phyloP scores from a whole-genome alignment of 2,329 filamentous ascomycete genomes.

The Sclerotinia minor region DNA sequence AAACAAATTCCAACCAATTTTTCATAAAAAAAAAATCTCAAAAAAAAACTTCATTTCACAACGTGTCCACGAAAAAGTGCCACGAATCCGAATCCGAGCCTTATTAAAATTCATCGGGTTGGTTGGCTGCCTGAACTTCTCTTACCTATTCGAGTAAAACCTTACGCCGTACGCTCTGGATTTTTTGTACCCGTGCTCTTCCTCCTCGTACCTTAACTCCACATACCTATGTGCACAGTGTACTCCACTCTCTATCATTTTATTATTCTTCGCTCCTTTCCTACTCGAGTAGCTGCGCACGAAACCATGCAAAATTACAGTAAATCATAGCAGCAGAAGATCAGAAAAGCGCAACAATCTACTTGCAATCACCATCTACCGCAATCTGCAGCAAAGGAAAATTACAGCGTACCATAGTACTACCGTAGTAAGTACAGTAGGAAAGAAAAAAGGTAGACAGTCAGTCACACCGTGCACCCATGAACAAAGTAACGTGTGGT shows the following conservation, averaged over 20 bases:
- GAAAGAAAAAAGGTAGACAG: slow-evolving; percentile 2
- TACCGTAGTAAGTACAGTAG: not conserved
- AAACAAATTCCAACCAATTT: not conserved
- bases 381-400: not conserved
- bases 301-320: not conserved
- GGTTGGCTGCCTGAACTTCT: slow-evolving; percentile 1
- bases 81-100: slow-evolving; percentile 20
- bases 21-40: not conserved
- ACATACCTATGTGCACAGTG: too few species aligned
- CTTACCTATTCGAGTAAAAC: too few species aligned
- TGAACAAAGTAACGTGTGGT: slow-evolving; percentile 2
- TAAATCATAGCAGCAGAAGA: not conserved
- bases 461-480: not conserved
- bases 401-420: too few species aligned
- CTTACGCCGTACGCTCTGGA: not conserved
- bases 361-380: not conserved
- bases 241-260: not conserved
- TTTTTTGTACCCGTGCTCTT: not conserved
- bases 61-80: slow-evolving; percentile 16
- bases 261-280: not conserved
- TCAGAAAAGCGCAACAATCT: not conserved
- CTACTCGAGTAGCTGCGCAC: not conserved
- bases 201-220: too few species aligned
- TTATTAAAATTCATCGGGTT: not conserved
- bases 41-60: too few species aligned